Conservation (phyloP, 768 basidiomycete species). For the Leccinum uliginosum region DNA sequence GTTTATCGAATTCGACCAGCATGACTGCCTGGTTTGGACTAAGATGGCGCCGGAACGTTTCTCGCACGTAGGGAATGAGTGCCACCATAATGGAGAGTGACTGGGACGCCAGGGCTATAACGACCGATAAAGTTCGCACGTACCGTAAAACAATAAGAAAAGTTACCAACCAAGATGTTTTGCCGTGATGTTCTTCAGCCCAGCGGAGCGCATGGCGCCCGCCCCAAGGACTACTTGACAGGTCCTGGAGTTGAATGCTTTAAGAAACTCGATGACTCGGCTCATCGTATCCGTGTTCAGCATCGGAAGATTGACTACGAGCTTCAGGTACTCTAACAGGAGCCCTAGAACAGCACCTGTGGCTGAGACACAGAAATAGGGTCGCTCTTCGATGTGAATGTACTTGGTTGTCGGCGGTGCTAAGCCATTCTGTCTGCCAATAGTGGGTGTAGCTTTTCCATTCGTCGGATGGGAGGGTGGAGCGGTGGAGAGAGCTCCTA, state of each 20-base stretch:
- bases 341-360: conserved; percentile 71
- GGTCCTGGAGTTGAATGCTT: conserved; percentile 95
- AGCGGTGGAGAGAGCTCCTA: conserved; percentile 22
- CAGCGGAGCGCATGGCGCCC: conserved; percentile 98
- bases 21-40: conserved; percentile 94
- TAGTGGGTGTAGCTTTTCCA: conserved; percentile 12
- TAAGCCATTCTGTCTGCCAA: conserved; percentile 19
- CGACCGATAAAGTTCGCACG: conserved; percentile 15
- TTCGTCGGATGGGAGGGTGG: conserved; percentile 4
- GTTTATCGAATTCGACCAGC: conserved; percentile 96
- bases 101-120: conserved; percentile 87
- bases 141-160: conserved; percentile 14
- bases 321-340: conserved; percentile 79
- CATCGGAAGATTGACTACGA: conserved; percentile 83
- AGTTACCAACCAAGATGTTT: conserved; percentile 79
- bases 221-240: conserved; percentile 98
- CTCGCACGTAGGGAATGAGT: conserved; percentile 93
- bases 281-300: conserved; percentile 95
- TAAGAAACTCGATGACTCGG: conserved; percentile 90
- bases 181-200: conserved; percentile 96
- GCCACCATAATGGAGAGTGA: conserved; percentile 91
- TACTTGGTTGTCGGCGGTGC: conserved; percentile 45
- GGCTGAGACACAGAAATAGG: conserved; percentile 83
- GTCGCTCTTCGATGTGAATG: conserved; percentile 74
- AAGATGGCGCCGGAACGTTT: conserved; percentile 90